These are phyloP conservation scores for Chlamydomonas sphaeroides DNA, from an alignment of 139 green algal genomes.

Conservation along the genomic window DNA sequence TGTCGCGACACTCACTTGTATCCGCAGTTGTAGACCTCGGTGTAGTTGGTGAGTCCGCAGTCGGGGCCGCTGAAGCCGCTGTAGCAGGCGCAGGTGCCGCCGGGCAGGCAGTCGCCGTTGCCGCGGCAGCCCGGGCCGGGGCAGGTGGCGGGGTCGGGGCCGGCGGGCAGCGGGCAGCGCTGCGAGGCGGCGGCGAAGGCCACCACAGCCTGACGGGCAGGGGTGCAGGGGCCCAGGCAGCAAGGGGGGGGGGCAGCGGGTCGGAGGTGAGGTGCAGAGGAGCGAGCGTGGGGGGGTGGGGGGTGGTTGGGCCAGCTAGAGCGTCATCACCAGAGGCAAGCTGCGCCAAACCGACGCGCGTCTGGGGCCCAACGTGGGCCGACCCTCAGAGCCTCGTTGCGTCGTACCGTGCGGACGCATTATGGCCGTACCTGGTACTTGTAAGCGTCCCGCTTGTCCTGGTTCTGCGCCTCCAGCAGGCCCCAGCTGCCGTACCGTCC, in stretches of 20 bases:
- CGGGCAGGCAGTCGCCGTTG: slow-evolving; percentile 31
- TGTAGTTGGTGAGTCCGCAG: slow-evolving; percentile 9
- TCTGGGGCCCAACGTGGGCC: too few relatives aligned
- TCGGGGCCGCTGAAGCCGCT: slow-evolving; percentile 3
- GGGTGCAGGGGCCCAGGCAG: too few relatives aligned
- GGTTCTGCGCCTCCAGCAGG: slow-evolving; percentile 38
- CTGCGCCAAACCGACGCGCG: too few relatives aligned
- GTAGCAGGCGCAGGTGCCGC: slow-evolving; percentile 36
- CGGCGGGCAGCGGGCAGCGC: slow-evolving; percentile 8
- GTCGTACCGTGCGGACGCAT: not conserved
- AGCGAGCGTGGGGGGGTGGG: too few relatives aligned
- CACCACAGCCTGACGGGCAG: not conserved
- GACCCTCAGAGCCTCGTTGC: too few relatives aligned
- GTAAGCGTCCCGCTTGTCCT: slow-evolving; percentile 18
- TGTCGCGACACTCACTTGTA: slow-evolving; percentile 44
- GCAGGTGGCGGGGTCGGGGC: not conserved
- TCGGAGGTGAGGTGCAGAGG: too few relatives aligned
- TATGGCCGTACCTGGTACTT: slow-evolving; percentile 9
- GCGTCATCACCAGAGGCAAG: too few relatives aligned
- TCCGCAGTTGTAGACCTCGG: slow-evolving; percentile 38
- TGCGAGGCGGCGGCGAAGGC: not conserved
- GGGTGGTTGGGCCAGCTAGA: too few relatives aligned
- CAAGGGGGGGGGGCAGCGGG: too few relatives aligned
- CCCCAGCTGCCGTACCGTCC: slow-evolving; percentile 44
- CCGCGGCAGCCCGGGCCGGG: slow-evolving; percentile 23